Conservation (phyloP, 1,139 yeast species). For the Chernovozyma aurita region DNA sequence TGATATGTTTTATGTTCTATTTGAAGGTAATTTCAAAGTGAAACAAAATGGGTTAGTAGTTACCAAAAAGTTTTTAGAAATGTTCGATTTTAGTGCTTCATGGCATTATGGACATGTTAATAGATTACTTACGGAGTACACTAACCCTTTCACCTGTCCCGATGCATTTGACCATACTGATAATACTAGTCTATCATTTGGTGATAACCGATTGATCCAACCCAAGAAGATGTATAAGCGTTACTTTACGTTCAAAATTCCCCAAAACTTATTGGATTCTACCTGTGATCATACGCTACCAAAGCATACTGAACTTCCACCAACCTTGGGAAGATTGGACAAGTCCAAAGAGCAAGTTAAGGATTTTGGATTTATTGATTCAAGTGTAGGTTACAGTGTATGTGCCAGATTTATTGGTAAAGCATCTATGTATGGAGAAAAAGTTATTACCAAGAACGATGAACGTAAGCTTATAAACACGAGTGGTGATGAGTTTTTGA, state of each 20-base stretch:
- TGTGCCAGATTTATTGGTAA: conserved; percentile 40
- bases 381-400: conserved; percentile 34
- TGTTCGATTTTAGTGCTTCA: conserved; percentile 42
- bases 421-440: conserved; percentile 21
- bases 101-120: conserved; percentile 30
- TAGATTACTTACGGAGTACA: conserved; percentile 27
- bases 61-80: conserved; percentile 30
- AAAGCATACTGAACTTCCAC: conserved; percentile 35
- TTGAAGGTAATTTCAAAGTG: conserved; percentile 32
- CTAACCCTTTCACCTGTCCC: conserved; percentile 15
- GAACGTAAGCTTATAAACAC: conserved; percentile 22
- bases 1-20: conserved; percentile 39
- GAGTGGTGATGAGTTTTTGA: conserved; percentile 40
- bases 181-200: conserved; percentile 22
- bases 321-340: conserved; percentile 29
- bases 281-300: conserved; percentile 33
- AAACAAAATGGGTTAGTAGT: conserved; percentile 13
- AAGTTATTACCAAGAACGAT: conserved; percentile 10
- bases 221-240: conserved; percentile 33
- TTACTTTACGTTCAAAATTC: conserved; percentile 39
- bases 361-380: conserved; percentile 25
- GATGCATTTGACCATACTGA: conserved; percentile 24
- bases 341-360: conserved; percentile 7
- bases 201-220: conserved; percentile 19
- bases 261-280: conserved; percentile 35